Conservation (phyloP, 805 yeast genomes). For the Schwanniomyces pseudopolymorphus region DNA sequence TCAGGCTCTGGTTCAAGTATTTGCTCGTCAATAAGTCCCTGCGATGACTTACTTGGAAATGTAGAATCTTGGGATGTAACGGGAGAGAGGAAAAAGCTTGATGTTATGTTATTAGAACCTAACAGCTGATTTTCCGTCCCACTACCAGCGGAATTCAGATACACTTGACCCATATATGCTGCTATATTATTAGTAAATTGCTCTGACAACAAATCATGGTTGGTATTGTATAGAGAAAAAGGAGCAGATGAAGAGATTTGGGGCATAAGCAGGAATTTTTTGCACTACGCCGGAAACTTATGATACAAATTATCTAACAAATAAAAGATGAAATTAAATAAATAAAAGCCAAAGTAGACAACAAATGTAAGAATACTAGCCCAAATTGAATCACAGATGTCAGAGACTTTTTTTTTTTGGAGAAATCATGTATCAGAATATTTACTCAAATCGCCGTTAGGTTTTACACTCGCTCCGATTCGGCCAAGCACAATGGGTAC, state of each 20-base stretch:
- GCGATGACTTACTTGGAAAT: conserved; percentile 1
- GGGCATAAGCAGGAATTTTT: not conserved
- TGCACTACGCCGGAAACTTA: conserved; percentile 1
- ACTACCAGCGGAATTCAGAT: conserved; percentile 3
- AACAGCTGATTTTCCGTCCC: not conserved
- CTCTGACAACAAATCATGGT: not conserved
- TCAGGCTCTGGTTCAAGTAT: not conserved
- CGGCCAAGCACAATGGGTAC: not conserved
- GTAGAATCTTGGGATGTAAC: conserved; percentile 26
- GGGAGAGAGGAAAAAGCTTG: conserved; percentile 22
- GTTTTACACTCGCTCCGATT: not conserved
- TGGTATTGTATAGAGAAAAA: conserved; percentile 1
- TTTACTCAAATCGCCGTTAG: not conserved
- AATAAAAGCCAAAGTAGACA: not conserved
- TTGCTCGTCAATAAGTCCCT: conserved; percentile 3
- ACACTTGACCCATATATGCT: conserved; percentile 6
- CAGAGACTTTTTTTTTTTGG: not conserved
- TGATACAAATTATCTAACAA: not conserved
- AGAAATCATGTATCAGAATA: not conserved
- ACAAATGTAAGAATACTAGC: not conserved
- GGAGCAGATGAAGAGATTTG: conserved; percentile 2
- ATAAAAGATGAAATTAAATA: not conserved
- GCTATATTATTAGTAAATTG: not conserved
- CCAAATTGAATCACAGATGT: not conserved
- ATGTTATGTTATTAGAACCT: conserved; percentile 5